These are phyloP conservation scores for Puccinia horiana DNA, from an alignment of 1,284 basidiomycete genomes.

Conservation along the genomic window DNA sequence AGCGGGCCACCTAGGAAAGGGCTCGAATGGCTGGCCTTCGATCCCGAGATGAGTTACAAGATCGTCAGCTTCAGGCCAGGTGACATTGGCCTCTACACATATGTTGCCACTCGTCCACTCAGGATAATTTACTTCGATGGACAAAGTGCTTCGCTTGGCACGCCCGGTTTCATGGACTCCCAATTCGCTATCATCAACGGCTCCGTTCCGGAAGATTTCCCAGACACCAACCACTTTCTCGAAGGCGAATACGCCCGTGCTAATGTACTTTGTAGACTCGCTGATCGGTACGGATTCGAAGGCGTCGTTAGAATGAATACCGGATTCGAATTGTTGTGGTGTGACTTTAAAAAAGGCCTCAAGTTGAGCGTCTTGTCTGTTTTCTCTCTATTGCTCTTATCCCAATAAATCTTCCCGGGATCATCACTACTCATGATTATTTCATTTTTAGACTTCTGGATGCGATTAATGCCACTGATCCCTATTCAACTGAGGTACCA, in stretches of 20 bases:
- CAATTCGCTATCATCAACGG: slow-evolving; percentile 62
- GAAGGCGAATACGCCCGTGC: slow-evolving; percentile 47
- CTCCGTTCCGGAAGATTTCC: background rate
- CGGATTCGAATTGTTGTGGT: slow-evolving; percentile 52
- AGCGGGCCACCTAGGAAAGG: slow-evolving; percentile 57
- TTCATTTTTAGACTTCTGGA: background rate
- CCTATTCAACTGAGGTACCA: background rate
- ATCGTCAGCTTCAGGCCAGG: background rate
- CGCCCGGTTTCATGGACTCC: slow-evolving; percentile 60
- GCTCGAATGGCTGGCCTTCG: slow-evolving; percentile 61
- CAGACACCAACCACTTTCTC: background rate
- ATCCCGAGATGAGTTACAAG: slow-evolving; percentile 61
- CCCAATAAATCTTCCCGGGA: slow-evolving; percentile 59
- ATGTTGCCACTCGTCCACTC: slow-evolving; percentile 59
- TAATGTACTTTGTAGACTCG: slow-evolving; percentile 40
- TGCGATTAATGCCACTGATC: slow-evolving; percentile 4
- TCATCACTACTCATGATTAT: slow-evolving; percentile 57
- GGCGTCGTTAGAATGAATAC: slow-evolving; percentile 52
- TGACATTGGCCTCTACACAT: slow-evolving; percentile 57
- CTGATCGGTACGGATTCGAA: slow-evolving; percentile 40
- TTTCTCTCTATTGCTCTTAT: slow-evolving; percentile 62
- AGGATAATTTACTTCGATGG: slow-evolving; percentile 63
- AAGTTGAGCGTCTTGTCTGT: slow-evolving; percentile 59
- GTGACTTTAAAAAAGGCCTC: slow-evolving; percentile 50
- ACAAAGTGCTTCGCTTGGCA: slow-evolving; percentile 60